These are phyloP conservation scores for Eragrostis curvula DNA, from an alignment of 176 grass and related monocot species.

Conservation along the genomic window DNA sequence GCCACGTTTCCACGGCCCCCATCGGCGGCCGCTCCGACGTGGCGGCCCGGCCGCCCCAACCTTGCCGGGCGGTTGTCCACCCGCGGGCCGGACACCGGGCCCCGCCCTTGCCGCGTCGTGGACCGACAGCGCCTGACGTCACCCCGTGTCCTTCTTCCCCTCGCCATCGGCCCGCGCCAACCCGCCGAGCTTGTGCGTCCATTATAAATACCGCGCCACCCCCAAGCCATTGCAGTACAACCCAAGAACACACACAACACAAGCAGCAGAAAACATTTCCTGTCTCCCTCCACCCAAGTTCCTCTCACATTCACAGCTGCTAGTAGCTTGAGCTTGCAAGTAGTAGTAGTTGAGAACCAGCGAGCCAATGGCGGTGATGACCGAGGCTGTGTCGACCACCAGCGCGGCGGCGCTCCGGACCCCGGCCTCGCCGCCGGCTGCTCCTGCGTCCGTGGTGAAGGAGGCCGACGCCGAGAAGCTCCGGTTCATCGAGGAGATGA, in stretches of 20 bases:
- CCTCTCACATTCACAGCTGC: background rate
- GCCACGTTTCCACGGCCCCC: constrained; percentile 40
- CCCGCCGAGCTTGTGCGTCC: background rate
- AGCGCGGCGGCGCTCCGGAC: constrained; percentile 32
- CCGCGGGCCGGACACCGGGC: constrained; percentile 53
- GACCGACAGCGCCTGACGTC: constrained; percentile 58
- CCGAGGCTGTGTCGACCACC: constrained; percentile 44
- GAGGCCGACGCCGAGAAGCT: constrained; percentile 84
- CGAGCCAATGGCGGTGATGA: constrained; percentile 74
- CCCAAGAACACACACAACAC: background rate
- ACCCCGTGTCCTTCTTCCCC: constrained; percentile 37
- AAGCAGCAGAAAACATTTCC: constrained; percentile 47
- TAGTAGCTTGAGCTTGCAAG: background rate
- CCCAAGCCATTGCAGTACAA: constrained; percentile 21
- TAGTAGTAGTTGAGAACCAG: background rate
- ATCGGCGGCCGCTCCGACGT: constrained; percentile 26
- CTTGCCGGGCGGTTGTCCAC: constrained; percentile 66
- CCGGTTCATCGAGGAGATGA: constrained; percentile 90
- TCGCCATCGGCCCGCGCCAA: background rate
- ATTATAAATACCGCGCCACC: constrained; percentile 58
- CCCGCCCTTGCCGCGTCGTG: constrained; percentile 41
- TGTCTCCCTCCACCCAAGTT: background rate
- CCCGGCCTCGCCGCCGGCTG: constrained; percentile 4
- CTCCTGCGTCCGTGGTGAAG: constrained; percentile 50
- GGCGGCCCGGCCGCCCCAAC: constrained; percentile 12